Evolutionary conservation across 441 rosid species (phyloP).

Genomic region (Populus hybrid): DNA sequence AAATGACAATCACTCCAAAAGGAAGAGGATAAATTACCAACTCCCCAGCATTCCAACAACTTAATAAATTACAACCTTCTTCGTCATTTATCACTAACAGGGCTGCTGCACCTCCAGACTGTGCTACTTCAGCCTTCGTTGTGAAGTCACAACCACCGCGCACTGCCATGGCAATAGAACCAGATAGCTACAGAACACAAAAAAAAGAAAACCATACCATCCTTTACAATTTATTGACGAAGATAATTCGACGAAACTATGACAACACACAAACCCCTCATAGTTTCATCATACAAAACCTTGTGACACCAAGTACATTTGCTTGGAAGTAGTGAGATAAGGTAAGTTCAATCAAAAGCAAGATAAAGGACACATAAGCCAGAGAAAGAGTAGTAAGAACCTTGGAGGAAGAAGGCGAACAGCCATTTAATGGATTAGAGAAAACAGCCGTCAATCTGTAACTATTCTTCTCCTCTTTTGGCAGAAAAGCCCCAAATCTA

Average conservation of each 20-base stretch:
- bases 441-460: slow-evolving; percentile 49
- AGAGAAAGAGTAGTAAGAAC: slow-evolving; percentile 32
- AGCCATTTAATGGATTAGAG: slow-evolving; percentile 64
- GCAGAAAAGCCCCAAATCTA: slow-evolving; percentile 63
- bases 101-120: slow-evolving; percentile 77
- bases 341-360: not conserved
- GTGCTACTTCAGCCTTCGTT: slow-evolving; percentile 68
- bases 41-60: not conserved
- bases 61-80: slow-evolving; percentile 53
- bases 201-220: slow-evolving; percentile 8
- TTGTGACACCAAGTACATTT: not conserved
- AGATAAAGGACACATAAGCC: not conserved
- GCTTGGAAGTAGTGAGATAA: not conserved
- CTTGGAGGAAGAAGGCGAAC: slow-evolving; percentile 71
- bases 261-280: not conserved
- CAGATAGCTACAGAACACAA: slow-evolving; percentile 53
- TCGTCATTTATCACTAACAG: slow-evolving; percentile 71
- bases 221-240: slow-evolving; percentile 7
- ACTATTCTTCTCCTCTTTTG: slow-evolving; percentile 49
- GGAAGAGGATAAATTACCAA: not conserved
- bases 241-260: not conserved
- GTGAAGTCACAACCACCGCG: slow-evolving; percentile 87
- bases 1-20: not conserved
- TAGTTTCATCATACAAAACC: not conserved
- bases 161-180: slow-evolving; percentile 55